Percentiles rank a stretch among this genome's conserved stretches.
phyloP scores from a whole-genome alignment of 768 basidiomycete genomes.

The Suillus weaverae region DNA sequence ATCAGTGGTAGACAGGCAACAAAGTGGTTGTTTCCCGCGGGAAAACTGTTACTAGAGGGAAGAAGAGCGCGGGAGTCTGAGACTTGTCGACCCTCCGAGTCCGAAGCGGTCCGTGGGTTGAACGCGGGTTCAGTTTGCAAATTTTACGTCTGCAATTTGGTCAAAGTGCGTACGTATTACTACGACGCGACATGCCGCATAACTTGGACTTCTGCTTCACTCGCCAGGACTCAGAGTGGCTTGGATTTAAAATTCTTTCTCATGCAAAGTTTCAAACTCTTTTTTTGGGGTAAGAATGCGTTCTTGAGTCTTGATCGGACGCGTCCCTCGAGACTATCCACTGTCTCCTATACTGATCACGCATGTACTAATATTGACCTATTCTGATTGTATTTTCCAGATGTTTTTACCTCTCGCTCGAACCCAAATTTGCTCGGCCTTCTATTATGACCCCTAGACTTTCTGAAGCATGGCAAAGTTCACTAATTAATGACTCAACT shows the following conservation, averaged over 20 bases:
- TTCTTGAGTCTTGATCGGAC: not conserved
- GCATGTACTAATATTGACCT: no score
- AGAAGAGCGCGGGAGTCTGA: not conserved
- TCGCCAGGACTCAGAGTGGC: not conserved
- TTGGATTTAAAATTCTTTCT: not conserved
- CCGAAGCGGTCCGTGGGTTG: not conserved
- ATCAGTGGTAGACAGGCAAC: not conserved
- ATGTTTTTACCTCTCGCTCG: not conserved
- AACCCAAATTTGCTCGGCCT: not conserved
- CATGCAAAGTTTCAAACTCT: not conserved
- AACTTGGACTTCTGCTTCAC: not conserved
- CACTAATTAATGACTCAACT: not conserved
- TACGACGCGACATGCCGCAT: no score
- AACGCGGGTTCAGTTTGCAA: not conserved
- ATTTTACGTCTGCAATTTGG: not conserved
- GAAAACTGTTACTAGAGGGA: not conserved
- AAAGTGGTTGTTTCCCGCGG: not conserved
- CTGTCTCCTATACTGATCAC: no score
- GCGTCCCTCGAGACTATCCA: no score
- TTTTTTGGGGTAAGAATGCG: no score
- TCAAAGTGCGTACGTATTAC: not conserved
- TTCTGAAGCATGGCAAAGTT: not conserved
- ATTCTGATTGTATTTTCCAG: not conserved
- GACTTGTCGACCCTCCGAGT: not conserved
- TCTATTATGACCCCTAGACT: not conserved